phyloP scores from a whole-genome alignment of 352 stramenopile species.

The Globisporangium apiculatum region DNA sequence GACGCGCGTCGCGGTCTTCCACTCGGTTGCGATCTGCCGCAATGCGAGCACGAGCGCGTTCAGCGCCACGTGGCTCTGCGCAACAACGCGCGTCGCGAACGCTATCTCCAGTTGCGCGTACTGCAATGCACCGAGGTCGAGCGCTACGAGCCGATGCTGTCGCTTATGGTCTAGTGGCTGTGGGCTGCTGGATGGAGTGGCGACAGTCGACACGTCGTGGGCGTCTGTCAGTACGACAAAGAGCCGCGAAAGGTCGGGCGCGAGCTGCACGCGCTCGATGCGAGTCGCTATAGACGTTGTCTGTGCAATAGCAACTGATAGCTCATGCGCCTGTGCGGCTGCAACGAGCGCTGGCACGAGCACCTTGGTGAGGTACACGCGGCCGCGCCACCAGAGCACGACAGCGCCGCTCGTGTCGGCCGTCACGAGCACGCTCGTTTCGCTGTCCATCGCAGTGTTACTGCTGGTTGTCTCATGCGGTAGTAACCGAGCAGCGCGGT shows the following conservation, averaged over 20 bases:
- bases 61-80: constrained; percentile 21
- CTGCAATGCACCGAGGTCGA: constrained; percentile 27
- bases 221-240: constrained; percentile 18
- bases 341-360: constrained; percentile 22
- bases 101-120: constrained; percentile 22
- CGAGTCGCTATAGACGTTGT: too few relatives aligned
- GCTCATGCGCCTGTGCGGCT: neutral
- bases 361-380: constrained; percentile 38
- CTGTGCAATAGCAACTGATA: constrained; percentile 9
- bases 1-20: constrained; percentile 69
- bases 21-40: constrained; percentile 46
- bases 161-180: too few relatives aligned
- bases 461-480: neutral
- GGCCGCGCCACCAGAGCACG: constrained; percentile 57
- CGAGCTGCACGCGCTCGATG: constrained; percentile 27
- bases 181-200: neutral
- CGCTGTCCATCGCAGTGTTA: neutral
- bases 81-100: constrained; percentile 22
- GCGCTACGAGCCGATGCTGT: constrained; percentile 17
- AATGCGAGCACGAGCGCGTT: constrained; percentile 19
- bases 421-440: constrained; percentile 29
- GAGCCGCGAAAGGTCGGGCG: constrained; percentile 29
- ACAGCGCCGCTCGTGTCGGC: constrained; percentile 32
- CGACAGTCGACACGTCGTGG: too few relatives aligned
- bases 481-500: constrained; percentile 30